Conservation (phyloP, 805 yeast species). For the Wickerhamiella parazyma region DNA sequence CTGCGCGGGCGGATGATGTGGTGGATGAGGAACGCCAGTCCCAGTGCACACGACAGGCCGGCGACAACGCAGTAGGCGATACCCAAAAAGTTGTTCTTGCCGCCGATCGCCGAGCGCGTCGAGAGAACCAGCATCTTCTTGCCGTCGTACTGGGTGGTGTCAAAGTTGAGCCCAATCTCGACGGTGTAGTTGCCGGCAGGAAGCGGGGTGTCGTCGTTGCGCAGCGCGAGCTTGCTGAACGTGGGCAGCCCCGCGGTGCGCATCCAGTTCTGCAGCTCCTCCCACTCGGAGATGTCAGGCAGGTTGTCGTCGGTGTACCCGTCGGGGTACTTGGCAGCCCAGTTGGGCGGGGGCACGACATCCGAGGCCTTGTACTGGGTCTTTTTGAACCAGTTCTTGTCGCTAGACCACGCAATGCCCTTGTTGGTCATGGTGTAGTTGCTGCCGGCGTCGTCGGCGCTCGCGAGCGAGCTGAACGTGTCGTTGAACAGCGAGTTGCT, state of each 20-base stretch:
- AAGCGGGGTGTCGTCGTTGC: conserved; percentile 48
- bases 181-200: conserved; percentile 56
- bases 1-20: conserved; percentile 75
- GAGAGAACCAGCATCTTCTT: conserved; percentile 69
- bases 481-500: conserved; percentile 91
- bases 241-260: conserved; percentile 88
- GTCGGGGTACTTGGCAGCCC: conserved; percentile 66
- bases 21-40: conserved; percentile 61
- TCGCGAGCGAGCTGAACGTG: conserved; percentile 41
- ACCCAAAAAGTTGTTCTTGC: conserved; percentile 72
- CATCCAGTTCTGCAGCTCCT: conserved; percentile 94
- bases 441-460: conserved; percentile 23
- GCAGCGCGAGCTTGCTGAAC: conserved; percentile 69
- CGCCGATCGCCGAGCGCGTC: conserved; percentile 75
- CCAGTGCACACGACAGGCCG: conserved; percentile 56
- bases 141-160: conserved; percentile 77
- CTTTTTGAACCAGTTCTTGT: conserved; percentile 54
- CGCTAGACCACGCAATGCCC: conserved; percentile 79
- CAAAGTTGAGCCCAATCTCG: conserved; percentile 61
- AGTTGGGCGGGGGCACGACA: conserved; percentile 89
- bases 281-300: conserved; percentile 66
- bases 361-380: conserved; percentile 54
- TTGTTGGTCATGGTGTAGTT: conserved; percentile 33
- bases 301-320: conserved; percentile 78
- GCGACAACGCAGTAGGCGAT: conserved; percentile 78